Base-by-base conservation (phyloP, 371 early-diverging fungal genomes). In the Circinella umbellata region DNA sequence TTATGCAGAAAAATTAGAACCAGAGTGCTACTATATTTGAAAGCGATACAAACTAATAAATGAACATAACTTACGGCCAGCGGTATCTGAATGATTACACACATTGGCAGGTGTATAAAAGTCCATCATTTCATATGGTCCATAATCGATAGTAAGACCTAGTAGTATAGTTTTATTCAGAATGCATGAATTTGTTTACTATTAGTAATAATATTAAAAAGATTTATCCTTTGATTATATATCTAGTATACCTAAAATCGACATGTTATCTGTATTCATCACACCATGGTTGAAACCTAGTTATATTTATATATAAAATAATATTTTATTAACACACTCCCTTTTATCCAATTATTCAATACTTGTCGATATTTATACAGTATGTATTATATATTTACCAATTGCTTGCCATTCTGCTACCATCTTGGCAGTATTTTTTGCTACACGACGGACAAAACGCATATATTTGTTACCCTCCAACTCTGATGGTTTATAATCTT, bases 241-340 rank as follows among this genome's bases (percentile, higher is more conserved):
- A 27, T 27, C 27, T 27, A 27, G 27, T 27, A 27, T 55, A 55
- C 85, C 90, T 38, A 94, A 71, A 1, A 95, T 79, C 3, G 94
- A 94, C 94, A 95, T 94, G 67, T 95, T 96, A 72, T 96, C 95
- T 1, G 96, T 95, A 74, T 95, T 95, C 90, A 97, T 88, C 0
- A 94, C 94, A 15, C 96, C 95, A 68, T 94, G 95, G 75, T 93
- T 92, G 75, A 93, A 96, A 0, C 94, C 94, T 75, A 51, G 27
- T 1, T 51, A 51, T 8, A 15, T 51, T 70, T 38, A 13, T 61
- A 60, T 8, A 37, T 48, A 27, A 27, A 1, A 27, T 27, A 27
- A 27, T 27, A 27, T 2, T 27, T 27, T 27, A 27, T 27, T 27
- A 27, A 27, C 27, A 27, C 27, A 0, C 27, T 27, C 27, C 27